Evolutionary conservation across 2,329 filamentous ascomycete genomes (phyloP).

Genomic region (Phyllosticta citrichinensis): DNA sequence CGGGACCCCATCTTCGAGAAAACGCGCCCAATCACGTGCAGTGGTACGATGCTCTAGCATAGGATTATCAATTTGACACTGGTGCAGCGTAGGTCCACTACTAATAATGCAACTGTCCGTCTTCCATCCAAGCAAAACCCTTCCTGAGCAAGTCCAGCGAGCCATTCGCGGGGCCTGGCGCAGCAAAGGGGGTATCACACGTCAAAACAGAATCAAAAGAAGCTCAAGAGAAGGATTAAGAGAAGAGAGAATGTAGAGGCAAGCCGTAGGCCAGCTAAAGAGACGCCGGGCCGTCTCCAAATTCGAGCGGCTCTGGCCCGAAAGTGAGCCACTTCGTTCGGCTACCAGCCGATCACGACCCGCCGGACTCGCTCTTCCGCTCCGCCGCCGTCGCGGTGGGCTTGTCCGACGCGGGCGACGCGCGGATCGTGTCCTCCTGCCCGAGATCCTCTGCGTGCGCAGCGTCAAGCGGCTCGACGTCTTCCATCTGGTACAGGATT

Average conservation of each 20-base stretch:
- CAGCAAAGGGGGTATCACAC: neutral
- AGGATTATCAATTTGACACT: neutral
- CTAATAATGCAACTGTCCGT: neutral
- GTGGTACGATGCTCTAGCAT: neutral
- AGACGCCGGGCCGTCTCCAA: neutral
- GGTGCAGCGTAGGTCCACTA: neutral
- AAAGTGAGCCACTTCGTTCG: neutral
- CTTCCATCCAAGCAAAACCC: neutral
- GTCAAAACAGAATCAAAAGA: neutral
- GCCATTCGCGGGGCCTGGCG: neutral
- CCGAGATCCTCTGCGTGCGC: constrained; percentile 1
- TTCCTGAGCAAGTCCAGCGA: neutral
- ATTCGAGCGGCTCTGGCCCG: neutral
- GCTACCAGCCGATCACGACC: neutral
- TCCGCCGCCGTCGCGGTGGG: neutral
- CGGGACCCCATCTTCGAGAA: too few species aligned
- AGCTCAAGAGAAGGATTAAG: neutral
- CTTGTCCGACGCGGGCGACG: neutral
- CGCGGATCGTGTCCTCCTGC: neutral
- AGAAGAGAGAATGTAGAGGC: neutral
- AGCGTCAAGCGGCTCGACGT: neutral
- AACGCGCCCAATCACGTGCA: neutral
- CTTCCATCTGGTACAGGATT: constrained; percentile 13
- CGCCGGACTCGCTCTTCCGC: neutral
- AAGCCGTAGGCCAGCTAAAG: neutral